A percentile compares a stretch with the other conserved stretches of the same genome.
Evolutionary conservation across 148 eudicot genomes (phyloP).

Genomic region (Rhododendron vialii): DNA sequence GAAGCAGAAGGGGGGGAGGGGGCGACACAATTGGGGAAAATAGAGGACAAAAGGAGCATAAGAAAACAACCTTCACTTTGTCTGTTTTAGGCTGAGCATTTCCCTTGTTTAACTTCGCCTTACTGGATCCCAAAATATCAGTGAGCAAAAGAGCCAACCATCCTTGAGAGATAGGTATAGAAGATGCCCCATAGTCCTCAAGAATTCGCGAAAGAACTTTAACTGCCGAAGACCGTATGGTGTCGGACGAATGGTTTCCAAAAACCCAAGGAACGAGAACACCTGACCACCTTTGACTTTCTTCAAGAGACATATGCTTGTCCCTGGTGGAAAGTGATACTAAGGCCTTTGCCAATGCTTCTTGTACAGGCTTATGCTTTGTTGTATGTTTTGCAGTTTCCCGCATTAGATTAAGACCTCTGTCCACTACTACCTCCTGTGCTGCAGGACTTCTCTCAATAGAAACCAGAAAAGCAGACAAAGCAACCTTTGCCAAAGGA

Average conservation of each 20-base stretch:
- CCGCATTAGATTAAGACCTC: slow-evolving; percentile 80
- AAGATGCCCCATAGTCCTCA: slow-evolving; percentile 87
- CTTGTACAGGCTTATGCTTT: slow-evolving; percentile 73
- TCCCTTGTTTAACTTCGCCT: slow-evolving; percentile 54
- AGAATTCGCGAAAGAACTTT: slow-evolving; percentile 68
- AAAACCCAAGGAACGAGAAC: slow-evolving; percentile 85
- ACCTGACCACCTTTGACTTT: slow-evolving; percentile 88
- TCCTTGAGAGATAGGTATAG: slow-evolving; percentile 84
- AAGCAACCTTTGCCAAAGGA: slow-evolving; percentile 71
- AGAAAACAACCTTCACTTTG: slow-evolving; percentile 73
- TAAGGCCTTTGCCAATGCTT: slow-evolving; percentile 80
- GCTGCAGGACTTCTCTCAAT: slow-evolving; percentile 71
- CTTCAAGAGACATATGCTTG: slow-evolving; percentile 79
- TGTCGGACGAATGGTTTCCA: slow-evolving; percentile 55
- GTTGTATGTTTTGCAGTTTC: slow-evolving; percentile 66
- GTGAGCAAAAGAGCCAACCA: slow-evolving; percentile 82
- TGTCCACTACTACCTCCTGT: slow-evolving; percentile 69
- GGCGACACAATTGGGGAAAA: not conserved
- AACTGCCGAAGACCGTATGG: slow-evolving; percentile 60
- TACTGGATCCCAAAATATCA: slow-evolving; percentile 55
- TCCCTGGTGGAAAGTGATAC: slow-evolving; percentile 63
- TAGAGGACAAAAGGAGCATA: not conserved
- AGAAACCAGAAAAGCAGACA: slow-evolving; percentile 83
- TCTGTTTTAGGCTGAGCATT: slow-evolving; percentile 50
- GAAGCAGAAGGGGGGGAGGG: not conserved